Conservation (phyloP, 2,329 filamentous ascomycete genomes). For the Amesomyces nigricolor region DNA sequence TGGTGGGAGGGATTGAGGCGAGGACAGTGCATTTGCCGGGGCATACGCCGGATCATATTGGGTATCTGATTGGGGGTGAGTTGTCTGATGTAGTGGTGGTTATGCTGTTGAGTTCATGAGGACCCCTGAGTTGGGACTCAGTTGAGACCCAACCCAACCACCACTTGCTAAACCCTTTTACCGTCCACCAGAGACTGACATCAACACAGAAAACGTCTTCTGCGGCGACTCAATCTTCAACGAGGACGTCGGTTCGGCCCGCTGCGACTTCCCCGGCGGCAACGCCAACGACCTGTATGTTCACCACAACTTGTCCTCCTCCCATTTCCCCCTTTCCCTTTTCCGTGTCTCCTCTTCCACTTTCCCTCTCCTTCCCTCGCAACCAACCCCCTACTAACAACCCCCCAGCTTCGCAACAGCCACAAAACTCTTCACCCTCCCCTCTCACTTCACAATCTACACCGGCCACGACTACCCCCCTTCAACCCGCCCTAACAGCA, state of each 20-base stretch:
- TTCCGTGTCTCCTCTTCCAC: not conserved
- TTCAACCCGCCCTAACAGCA: conserved; percentile 23
- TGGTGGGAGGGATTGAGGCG: conserved; percentile 42
- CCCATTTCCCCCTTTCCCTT: not conserved
- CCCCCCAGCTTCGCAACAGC: conserved; percentile 35
- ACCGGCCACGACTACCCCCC: conserved; percentile 52
- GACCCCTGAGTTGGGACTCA: no score
- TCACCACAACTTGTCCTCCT: no score
- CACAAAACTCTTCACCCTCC: conserved; percentile 39
- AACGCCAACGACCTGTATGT: conserved; percentile 35
- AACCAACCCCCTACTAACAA: not conserved
- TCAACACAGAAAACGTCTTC: conserved; percentile 40
- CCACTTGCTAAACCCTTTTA: no score
- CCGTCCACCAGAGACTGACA: not conserved
- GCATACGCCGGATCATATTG: conserved; percentile 56
- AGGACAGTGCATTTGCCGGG: conserved; percentile 52
- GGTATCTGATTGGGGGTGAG: conserved; percentile 49
- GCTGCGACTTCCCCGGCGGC: conserved; percentile 52
- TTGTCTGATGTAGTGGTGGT: not conserved
- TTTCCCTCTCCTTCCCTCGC: not conserved
- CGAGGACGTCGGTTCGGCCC: conserved; percentile 46
- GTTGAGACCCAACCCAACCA: no score
- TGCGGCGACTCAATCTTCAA: conserved; percentile 51
- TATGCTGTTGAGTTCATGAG: no score
- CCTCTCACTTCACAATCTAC: conserved; percentile 43